Evolutionary conservation across 192 early-diverging fungal genomes (phyloP).

Genomic region (Coemansia sp.): DNA sequence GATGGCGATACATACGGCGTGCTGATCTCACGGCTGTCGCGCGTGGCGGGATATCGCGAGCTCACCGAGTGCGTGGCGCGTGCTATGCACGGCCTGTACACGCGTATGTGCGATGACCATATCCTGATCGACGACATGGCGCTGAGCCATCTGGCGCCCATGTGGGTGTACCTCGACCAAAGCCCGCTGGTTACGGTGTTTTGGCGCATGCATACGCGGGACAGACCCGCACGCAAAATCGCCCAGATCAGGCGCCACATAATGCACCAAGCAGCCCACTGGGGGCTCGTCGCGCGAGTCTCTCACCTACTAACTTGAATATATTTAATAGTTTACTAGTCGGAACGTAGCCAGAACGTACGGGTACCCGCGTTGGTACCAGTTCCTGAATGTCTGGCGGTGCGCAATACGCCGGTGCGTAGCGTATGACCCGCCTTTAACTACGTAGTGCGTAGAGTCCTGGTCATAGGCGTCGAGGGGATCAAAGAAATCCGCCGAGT

Average conservation of each 20-base stretch:
- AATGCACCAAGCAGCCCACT: conserved; percentile 9
- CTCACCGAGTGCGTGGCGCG: not conserved
- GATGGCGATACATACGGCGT: conserved; percentile 30
- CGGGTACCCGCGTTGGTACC: conserved; percentile 87
- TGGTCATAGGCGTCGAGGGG: conserved; percentile 20
- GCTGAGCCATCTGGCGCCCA: conserved; percentile 18
- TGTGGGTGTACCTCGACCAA: conserved; percentile 14
- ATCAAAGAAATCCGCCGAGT: conserved; percentile 92
- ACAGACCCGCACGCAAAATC: conserved; percentile 5
- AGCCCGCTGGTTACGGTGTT: not conserved
- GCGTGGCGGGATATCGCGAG: not conserved
- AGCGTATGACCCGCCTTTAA: conserved; percentile 86
- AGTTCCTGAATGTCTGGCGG: conserved; percentile 81
- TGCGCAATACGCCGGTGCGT: conserved; percentile 77
- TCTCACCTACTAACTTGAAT: too few species aligned
- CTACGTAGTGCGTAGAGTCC: conserved; percentile 70
- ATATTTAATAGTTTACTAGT: too few species aligned
- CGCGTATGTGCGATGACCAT: conserved; percentile 1
- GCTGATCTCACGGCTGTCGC: conserved; percentile 21
- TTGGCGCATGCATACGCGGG: conserved; percentile 6
- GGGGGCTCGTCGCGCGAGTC: conserved; percentile 10
- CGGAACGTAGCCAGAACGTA: conserved; percentile 85
- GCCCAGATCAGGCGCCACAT: conserved; percentile 14
- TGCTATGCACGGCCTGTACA: conserved; percentile 18
- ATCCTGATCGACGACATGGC: conserved; percentile 18